Evolutionary conservation across 2,329 filamentous ascomycete species (phyloP).

Genomic region (Arthrobotrys megalospora): DNA sequence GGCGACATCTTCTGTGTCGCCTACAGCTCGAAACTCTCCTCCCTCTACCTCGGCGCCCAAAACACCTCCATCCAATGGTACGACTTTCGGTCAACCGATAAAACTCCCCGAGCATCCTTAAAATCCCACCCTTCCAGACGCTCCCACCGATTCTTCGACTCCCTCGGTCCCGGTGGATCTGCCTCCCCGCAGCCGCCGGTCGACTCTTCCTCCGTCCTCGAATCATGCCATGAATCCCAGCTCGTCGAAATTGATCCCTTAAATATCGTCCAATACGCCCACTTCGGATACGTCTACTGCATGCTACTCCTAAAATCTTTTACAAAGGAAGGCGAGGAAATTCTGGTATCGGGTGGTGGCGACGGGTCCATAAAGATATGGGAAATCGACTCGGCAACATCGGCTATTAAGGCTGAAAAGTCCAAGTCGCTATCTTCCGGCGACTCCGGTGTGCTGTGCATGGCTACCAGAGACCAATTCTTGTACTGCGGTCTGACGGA

Average conservation of each 20-base stretch:
- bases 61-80: constrained; percentile 98
- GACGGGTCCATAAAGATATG: constrained; percentile 97
- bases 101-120: constrained; percentile 75
- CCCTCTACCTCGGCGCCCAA: constrained; percentile 90
- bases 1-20: constrained; percentile 97
- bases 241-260: constrained; percentile 85
- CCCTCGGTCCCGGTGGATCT: constrained; percentile 84
- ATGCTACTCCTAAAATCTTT: constrained; percentile 88
- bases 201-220: constrained; percentile 69
- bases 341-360: constrained; percentile 90
- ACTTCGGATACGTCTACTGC: constrained; percentile 95
- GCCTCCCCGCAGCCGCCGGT: constrained; percentile 79
- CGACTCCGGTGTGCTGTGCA: constrained; percentile 78
- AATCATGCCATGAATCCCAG: constrained; percentile 73
- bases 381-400: constrained; percentile 69
- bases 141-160: constrained; percentile 93
- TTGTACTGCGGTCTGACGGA: constrained; percentile 90
- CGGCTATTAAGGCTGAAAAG: constrained; percentile 58
- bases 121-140: constrained; percentile 81
- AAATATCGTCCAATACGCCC: constrained; percentile 88
- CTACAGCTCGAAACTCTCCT: constrained; percentile 84
- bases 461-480: constrained; percentile 90
- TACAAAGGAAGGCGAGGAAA: constrained; percentile 76
- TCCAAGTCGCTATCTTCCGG: constrained; percentile 73
- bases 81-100: constrained; percentile 76